Evolutionary conservation across 2,329 filamentous ascomycete species (phyloP).

Genomic region (Calonectria multiphialidica): DNA sequence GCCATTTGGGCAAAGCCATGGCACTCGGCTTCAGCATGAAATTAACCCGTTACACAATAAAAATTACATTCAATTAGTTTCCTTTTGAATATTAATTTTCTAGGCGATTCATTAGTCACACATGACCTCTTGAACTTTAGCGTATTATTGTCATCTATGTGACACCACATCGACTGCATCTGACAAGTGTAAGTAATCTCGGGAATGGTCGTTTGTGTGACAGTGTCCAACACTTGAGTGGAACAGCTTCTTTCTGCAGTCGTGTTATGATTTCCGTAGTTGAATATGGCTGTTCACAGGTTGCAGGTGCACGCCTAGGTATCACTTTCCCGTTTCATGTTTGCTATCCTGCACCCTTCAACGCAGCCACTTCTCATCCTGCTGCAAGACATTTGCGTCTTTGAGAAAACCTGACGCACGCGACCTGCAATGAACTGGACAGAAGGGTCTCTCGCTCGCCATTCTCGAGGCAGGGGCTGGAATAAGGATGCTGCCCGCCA

Average conservation of each 20-base stretch:
- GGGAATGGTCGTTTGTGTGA: background rate
- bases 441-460: slow-evolving; percentile 52
- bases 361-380: background rate
- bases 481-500: slow-evolving; percentile 50
- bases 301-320: background rate
- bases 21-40: background rate
- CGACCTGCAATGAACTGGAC: slow-evolving; percentile 56
- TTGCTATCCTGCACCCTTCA: background rate
- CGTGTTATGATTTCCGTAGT: background rate
- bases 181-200: background rate
- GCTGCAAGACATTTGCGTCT: background rate
- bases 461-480: slow-evolving; percentile 49
- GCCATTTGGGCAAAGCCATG: background rate
- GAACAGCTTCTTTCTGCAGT: background rate
- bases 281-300: background rate
- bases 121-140: background rate
- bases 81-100: background rate
- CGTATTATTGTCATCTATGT: background rate
- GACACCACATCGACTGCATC: background rate
- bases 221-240: background rate
- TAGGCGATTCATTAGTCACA: background rate
- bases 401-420: background rate
- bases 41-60: background rate
- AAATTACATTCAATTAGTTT: background rate
- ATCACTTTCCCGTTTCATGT: background rate